phyloP scores from a whole-genome alignment of 768 basidiomycete species.

The Lactarius hatsudake region DNA sequence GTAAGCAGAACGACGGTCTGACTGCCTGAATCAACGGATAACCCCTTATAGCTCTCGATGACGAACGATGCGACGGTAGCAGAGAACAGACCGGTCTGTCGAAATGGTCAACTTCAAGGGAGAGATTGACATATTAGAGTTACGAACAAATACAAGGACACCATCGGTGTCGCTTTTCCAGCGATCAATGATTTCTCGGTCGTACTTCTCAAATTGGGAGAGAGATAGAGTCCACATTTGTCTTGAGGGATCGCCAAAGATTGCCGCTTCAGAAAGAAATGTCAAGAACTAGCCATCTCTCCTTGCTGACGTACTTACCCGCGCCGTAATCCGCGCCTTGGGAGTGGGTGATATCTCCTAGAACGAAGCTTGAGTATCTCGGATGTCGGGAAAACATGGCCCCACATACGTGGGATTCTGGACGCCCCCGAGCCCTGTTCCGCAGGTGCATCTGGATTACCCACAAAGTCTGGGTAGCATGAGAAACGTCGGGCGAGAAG shows the following conservation, averaged over 20 bases:
- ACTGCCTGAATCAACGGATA: not conserved
- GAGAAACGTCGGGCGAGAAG: too few relatives aligned
- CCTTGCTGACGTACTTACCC: not conserved
- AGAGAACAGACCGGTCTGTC: constrained; percentile 7
- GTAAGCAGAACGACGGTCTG: not conserved
- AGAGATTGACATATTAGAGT: too few relatives aligned
- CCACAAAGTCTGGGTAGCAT: too few relatives aligned
- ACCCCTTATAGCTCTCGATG: not conserved
- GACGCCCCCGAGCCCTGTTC: too few relatives aligned
- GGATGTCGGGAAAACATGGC: not conserved
- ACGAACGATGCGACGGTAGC: constrained; percentile 4
- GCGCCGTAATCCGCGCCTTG: not conserved
- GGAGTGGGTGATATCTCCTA: not conserved
- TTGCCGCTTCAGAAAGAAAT: not conserved
- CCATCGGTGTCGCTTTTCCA: not conserved
- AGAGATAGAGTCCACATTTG: constrained; percentile 7
- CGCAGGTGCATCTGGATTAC: too few relatives aligned
- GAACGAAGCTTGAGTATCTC: not conserved
- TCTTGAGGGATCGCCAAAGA: constrained; percentile 1
- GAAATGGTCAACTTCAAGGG: not conserved
- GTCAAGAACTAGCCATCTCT: not conserved
- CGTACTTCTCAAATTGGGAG: not conserved
- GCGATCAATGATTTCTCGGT: not conserved
- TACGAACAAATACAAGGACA: constrained; percentile 4
- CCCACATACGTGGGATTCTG: not conserved